Percentiles rank a stretch among this genome's conserved stretches.
Conservation (phyloP, 2,329 filamentous ascomycete species). For the Pestalotiopsis sp. region DNA sequence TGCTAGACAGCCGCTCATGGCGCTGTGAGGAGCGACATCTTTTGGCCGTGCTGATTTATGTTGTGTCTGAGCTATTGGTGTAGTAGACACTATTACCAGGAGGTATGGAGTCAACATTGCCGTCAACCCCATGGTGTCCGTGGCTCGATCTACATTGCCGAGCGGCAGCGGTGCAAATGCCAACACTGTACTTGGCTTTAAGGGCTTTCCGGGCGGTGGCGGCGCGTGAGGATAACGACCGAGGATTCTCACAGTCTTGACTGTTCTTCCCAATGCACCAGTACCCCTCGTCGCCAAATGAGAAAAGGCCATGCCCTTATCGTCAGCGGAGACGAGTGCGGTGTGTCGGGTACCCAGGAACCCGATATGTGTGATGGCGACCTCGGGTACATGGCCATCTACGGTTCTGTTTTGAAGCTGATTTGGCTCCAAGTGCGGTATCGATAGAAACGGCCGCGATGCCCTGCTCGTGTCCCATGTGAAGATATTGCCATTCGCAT, state of each 20-base stretch:
- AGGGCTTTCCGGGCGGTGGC: constrained; percentile 62
- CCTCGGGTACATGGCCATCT: constrained; percentile 82
- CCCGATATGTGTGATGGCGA: constrained; percentile 84
- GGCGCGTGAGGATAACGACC: constrained; percentile 83
- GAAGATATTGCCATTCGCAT: constrained; percentile 89
- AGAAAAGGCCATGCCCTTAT: constrained; percentile 96
- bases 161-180: constrained; percentile 89
- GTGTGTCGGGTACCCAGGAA: constrained; percentile 94
- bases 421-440: constrained; percentile 72
- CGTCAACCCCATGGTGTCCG: constrained; percentile 86
- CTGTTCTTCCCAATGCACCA: constrained; percentile 79
- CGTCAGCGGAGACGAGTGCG: constrained; percentile 91
- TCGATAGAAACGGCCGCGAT: constrained; percentile 86
- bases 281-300: constrained; percentile 92
- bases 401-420: constrained; percentile 66
- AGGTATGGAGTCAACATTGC: constrained; percentile 96
- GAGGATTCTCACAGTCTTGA: constrained; percentile 88
- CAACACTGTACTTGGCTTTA: constrained; percentile 93
- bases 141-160: constrained; percentile 89
- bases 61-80: constrained; percentile 92
- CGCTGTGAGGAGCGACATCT: constrained; percentile 85
- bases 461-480: constrained; percentile 90
- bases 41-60: constrained; percentile 92
- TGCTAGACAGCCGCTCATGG: constrained; percentile 89
- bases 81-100: constrained; percentile 95